phyloP scores from a whole-genome alignment of 148 eudicot genomes.

The Persicaria maculosa region DNA sequence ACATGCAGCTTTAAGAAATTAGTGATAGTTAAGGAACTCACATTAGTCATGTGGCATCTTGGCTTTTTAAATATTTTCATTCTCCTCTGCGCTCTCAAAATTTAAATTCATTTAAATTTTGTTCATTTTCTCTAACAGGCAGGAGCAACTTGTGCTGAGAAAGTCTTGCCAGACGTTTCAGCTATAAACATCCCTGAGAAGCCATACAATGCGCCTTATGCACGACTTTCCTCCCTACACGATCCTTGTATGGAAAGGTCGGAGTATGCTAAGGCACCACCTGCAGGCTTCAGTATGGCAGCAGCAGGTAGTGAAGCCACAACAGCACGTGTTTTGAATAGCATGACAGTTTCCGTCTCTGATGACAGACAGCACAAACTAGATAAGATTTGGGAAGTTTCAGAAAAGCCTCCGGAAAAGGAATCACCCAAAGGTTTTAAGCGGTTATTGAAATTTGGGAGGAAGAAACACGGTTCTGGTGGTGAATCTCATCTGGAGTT shows the following conservation, averaged over 20 bases:
- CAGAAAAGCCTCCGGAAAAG: conserved; percentile 52
- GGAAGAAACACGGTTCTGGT: conserved; percentile 49
- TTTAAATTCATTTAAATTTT: neutral
- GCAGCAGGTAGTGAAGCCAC: conserved; percentile 22
- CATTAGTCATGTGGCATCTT: neutral
- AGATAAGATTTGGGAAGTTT: conserved; percentile 37
- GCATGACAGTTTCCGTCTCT: conserved; percentile 21
- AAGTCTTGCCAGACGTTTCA: conserved; percentile 25
- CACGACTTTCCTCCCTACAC: conserved; percentile 71
- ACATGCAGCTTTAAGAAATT: neutral
- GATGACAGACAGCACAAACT: conserved; percentile 32
- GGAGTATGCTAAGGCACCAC: conserved; percentile 51
- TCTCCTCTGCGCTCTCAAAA: neutral
- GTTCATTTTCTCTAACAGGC: conserved; percentile 24
- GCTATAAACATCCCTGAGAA: conserved; percentile 21
- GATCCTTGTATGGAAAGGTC: conserved; percentile 53
- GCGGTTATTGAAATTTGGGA: conserved; percentile 70
- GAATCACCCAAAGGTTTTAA: conserved; percentile 75
- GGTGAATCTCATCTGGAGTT: conserved; percentile 41
- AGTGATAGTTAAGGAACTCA: neutral
- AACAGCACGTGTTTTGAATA: conserved; percentile 35
- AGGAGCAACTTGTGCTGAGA: conserved; percentile 21
- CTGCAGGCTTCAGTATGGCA: conserved; percentile 22
- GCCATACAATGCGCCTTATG: conserved; percentile 71
- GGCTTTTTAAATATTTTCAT: conserved; percentile 7